Percentiles rank a stretch among this genome's conserved stretches.
phyloP scores from a whole-genome alignment of 2,329 filamentous ascomycete genomes.

The Aschersonia sp. region DNA sequence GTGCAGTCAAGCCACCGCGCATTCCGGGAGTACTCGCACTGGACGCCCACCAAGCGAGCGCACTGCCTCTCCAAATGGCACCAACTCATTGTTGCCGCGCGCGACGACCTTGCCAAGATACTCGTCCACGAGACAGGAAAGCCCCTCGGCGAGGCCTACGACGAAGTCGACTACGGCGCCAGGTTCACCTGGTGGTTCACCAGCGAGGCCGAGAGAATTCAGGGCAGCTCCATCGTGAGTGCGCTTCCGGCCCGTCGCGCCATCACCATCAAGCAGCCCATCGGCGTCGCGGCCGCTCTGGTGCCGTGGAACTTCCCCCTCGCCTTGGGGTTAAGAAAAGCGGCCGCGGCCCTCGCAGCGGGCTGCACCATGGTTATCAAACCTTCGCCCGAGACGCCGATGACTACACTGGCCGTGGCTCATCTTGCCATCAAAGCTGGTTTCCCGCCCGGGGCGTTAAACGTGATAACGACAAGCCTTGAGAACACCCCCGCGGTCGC shows the following conservation, averaged over 20 bases:
- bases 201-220: slow-evolving; percentile 32
- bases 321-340: slow-evolving; percentile 33
- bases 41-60: slow-evolving; percentile 19
- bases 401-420: slow-evolving; percentile 55
- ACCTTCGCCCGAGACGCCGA: slow-evolving; percentile 59
- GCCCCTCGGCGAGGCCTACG: slow-evolving; percentile 35
- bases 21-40: slow-evolving; percentile 22
- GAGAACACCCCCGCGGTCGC: slow-evolving; percentile 28
- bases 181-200: slow-evolving; percentile 44
- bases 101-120: slow-evolving; percentile 24
- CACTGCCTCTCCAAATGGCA: slow-evolving; percentile 22
- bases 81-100: slow-evolving; percentile 16
- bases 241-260: slow-evolving; percentile 48
- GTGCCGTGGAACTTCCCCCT: slow-evolving; percentile 45
- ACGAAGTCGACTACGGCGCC: slow-evolving; percentile 39
- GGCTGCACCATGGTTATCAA: slow-evolving; percentile 67
- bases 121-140: slow-evolving; percentile 40
- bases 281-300: slow-evolving; percentile 19
- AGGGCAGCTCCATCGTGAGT: slow-evolving; percentile 44
- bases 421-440: slow-evolving; percentile 57
- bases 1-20: slow-evolving; percentile 20
- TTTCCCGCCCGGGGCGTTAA: slow-evolving; percentile 59
- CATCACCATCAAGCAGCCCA: slow-evolving; percentile 49
- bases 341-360: slow-evolving; percentile 46
- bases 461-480: slow-evolving; percentile 29